Conservation (phyloP, 139 green algal genomes). For the Tetradesmus obliquus region DNA sequence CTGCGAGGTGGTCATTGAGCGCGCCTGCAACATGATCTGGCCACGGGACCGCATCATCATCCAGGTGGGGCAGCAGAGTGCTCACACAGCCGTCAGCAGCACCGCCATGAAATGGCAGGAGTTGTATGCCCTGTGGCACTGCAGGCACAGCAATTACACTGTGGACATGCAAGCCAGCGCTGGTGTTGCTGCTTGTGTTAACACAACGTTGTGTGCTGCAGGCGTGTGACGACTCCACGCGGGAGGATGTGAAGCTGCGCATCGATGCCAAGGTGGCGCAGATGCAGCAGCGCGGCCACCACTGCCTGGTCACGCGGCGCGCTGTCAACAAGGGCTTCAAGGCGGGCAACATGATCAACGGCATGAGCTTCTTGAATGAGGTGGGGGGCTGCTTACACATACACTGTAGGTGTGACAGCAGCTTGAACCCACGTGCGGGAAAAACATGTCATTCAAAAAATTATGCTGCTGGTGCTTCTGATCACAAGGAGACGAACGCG, state of each 20-base stretch:
- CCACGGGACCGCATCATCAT: conserved; percentile 31
- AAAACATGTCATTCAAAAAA: too few species aligned
- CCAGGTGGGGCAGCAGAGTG: conserved; percentile 11
- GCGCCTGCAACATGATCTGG: conserved; percentile 44
- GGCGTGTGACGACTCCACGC: conserved; percentile 45
- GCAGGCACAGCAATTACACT: background rate
- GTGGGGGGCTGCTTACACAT: background rate
- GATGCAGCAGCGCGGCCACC: conserved; percentile 20
- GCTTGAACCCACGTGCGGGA: too few species aligned
- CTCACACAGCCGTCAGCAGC: background rate
- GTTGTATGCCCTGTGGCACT: too few species aligned
- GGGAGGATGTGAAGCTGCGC: conserved; percentile 22
- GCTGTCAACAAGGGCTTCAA: conserved; percentile 40
- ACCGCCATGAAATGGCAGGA: too few species aligned
- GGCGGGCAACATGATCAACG: conserved; percentile 50
- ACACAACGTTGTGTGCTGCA: background rate
- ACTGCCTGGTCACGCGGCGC: conserved; percentile 29
- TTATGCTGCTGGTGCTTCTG: too few species aligned
- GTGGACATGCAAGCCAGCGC: background rate
- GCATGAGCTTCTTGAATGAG: conserved; percentile 20
- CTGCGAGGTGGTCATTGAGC: conserved; percentile 45
- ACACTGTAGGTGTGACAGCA: too few species aligned
- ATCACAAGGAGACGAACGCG: too few species aligned
- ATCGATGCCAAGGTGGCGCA: conserved; percentile 46
- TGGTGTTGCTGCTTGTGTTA: background rate